Percentiles rank a stretch among this genome's conserved stretches.
Evolutionary conservation across 352 stramenopile genomes (phyloP).

Genomic region (Globisporangium nunn): DNA sequence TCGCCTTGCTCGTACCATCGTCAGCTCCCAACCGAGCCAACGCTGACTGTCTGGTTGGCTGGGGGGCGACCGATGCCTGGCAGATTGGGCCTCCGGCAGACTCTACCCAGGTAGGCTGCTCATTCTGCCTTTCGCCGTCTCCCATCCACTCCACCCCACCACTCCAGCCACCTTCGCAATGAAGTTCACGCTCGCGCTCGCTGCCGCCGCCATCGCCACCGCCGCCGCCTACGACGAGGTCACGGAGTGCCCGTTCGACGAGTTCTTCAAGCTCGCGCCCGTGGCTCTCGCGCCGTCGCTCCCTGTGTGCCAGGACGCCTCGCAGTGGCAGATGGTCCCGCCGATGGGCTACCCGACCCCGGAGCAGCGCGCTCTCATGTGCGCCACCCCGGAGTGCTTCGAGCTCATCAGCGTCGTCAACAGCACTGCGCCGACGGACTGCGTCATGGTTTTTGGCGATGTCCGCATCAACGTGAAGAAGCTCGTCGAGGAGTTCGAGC

Average conservation of each 20-base stretch:
- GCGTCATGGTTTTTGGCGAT: conserved; percentile 17
- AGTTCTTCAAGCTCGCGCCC: conserved; percentile 5
- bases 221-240: conserved; percentile 1
- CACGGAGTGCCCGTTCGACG: background rate
- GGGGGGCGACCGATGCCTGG: too few species aligned
- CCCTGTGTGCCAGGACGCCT: background rate
- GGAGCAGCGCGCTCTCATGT: conserved; percentile 18
- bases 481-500: conserved; percentile 18
- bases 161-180: background rate
- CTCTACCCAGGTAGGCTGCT: too few species aligned
- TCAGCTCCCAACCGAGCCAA: too few species aligned
- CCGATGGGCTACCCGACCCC: conserved; percentile 15
- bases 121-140: too few species aligned
- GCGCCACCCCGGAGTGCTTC: conserved; percentile 14
- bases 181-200: conserved; percentile 2
- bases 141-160: background rate
- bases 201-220: background rate
- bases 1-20: too few species aligned
- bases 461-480: conserved; percentile 23
- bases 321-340: conserved; percentile 22
- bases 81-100: too few species aligned
- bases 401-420: conserved; percentile 13
- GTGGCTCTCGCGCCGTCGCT: background rate
- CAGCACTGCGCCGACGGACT: conserved; percentile 16
- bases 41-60: too few species aligned